Evolutionary conservation across 768 basidiomycete species (phyloP).

Genomic region (Russula abietina): DNA sequence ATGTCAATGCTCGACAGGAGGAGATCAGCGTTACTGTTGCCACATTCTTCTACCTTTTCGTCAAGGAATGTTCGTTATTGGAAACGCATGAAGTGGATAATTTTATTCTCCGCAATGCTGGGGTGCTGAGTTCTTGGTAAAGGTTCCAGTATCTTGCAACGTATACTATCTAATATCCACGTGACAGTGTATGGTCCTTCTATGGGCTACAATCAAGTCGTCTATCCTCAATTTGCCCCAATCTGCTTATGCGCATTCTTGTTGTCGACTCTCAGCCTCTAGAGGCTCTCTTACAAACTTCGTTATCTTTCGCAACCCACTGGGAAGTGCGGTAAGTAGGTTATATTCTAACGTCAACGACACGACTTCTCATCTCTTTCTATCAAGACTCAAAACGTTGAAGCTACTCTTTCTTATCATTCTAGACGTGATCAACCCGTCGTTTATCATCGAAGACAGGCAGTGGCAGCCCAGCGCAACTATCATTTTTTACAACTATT

Average conservation of each 20-base stretch:
- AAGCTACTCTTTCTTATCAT: slow-evolving; percentile 58
- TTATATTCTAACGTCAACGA: neutral
- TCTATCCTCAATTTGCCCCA: slow-evolving; percentile 48
- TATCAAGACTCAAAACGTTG: slow-evolving; percentile 44
- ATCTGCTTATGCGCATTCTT: slow-evolving; percentile 52
- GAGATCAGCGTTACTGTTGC: slow-evolving; percentile 49
- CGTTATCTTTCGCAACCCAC: slow-evolving; percentile 33
- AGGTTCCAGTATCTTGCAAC: slow-evolving; percentile 18
- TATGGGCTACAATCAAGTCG: slow-evolving; percentile 56
- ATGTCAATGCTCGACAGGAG: slow-evolving; percentile 43
- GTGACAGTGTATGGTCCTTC: slow-evolving; percentile 56
- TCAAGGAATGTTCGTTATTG: slow-evolving; percentile 53
- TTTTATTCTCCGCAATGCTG: slow-evolving; percentile 60
- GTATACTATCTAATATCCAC: neutral
- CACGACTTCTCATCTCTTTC: neutral
- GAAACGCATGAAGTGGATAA: slow-evolving; percentile 68
- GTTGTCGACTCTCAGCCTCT: slow-evolving; percentile 62
- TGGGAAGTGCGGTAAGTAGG: slow-evolving; percentile 52
- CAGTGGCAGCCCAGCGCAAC: slow-evolving; percentile 63
- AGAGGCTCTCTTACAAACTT: slow-evolving; percentile 41
- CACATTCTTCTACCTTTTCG: slow-evolving; percentile 57
- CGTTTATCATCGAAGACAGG: slow-evolving; percentile 54
- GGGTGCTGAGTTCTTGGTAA: slow-evolving; percentile 55
- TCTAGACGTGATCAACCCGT: slow-evolving; percentile 57
- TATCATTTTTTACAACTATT: slow-evolving; percentile 55